phyloP scores from a whole-genome alignment of 805 yeast species.

The Barnettozyma sucrosica region DNA sequence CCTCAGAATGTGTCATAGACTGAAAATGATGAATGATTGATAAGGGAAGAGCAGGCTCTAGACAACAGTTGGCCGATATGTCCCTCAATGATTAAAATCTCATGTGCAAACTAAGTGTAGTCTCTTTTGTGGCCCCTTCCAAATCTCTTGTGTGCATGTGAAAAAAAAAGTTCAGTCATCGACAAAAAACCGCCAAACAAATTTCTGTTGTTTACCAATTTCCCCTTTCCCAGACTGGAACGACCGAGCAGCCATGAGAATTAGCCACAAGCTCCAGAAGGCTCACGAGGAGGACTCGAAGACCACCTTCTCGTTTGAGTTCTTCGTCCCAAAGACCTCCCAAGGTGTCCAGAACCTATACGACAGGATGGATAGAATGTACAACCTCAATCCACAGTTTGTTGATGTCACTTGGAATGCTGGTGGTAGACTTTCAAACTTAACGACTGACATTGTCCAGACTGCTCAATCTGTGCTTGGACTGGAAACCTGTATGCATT shows the following conservation, averaged over 20 bases:
- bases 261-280: constrained; percentile 33
- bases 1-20: constrained; percentile 1
- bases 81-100: not conserved
- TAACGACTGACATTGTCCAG: constrained; percentile 88
- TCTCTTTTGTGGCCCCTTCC: constrained; percentile 9
- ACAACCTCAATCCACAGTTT: constrained; percentile 82
- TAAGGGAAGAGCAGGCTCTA: not conserved
- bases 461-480: constrained; percentile 89
- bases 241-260: constrained; percentile 27
- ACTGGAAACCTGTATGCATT: constrained; percentile 94
- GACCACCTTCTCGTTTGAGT: constrained; percentile 91
- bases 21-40: constrained; percentile 4
- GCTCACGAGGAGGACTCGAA: constrained; percentile 26
- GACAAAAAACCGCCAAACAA: constrained; percentile 3
- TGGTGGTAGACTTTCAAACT: constrained; percentile 79
- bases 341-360: constrained; percentile 95
- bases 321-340: constrained; percentile 93
- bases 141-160: constrained; percentile 7
- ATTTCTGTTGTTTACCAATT: not conserved
- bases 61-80: not conserved
- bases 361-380: constrained; percentile 98
- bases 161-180: constrained; percentile 8
- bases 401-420: constrained; percentile 99
- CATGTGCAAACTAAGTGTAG: constrained; percentile 1
- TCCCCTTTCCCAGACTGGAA: not conserved